Conservation (phyloP, 2,329 filamentous ascomycete genomes). For the Trichoderma hamatum region DNA sequence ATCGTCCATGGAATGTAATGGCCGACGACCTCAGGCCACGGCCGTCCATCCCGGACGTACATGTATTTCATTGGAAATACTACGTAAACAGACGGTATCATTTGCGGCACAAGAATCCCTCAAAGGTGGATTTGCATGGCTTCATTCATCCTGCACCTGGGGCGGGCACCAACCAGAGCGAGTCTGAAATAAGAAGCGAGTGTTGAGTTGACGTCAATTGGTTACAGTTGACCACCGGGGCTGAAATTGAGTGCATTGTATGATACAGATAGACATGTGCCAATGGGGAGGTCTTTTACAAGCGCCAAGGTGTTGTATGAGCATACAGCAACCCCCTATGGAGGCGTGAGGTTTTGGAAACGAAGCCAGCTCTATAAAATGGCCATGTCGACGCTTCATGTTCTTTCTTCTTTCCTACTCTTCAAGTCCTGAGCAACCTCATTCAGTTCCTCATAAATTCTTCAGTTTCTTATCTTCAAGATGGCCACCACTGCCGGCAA, state of each 20-base stretch:
- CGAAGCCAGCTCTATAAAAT: neutral
- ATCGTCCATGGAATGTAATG: neutral
- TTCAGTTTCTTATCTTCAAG: neutral
- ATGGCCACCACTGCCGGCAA: neutral
- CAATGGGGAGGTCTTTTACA: neutral
- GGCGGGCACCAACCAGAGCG: neutral
- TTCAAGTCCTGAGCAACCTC: neutral
- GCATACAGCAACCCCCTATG: neutral
- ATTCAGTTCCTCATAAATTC: neutral
- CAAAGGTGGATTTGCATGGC: neutral
- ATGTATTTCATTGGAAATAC: neutral
- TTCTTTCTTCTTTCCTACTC: neutral
- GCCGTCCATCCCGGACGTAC: neutral
- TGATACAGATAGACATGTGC: neutral
- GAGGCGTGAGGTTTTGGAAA: neutral
- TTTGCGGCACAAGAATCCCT: neutral
- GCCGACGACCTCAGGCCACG: neutral
- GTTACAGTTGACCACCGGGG: neutral
- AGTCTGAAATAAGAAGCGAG: neutral
- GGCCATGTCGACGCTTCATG: neutral
- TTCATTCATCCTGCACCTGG: neutral
- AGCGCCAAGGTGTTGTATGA: neutral
- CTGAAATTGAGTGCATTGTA: neutral
- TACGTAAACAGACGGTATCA: neutral
- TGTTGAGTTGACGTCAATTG: neutral